These are phyloP conservation scores for Dioscorea cayenensis DNA, from an alignment of 116 monocot species.

Conservation along the genomic window DNA sequence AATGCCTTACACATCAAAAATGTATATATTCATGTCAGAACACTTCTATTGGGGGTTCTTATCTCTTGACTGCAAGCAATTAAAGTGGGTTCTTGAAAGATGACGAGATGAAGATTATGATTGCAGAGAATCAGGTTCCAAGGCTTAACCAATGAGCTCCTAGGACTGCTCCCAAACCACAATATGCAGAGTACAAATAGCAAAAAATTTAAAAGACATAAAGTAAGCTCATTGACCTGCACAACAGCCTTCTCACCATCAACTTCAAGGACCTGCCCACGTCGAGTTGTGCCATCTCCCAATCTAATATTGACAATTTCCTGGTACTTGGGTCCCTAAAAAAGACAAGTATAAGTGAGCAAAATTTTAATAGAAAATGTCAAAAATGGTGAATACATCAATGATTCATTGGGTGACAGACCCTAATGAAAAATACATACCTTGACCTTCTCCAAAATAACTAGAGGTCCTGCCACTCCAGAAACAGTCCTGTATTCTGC, in stretches of 20 bases:
- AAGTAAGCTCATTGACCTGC: constrained; percentile 42
- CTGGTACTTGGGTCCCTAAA: constrained; percentile 94
- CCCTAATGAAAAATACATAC: constrained; percentile 18
- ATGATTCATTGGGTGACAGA: no score
- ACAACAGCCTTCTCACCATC: constrained; percentile 99
- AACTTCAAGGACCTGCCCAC: constrained; percentile 98
- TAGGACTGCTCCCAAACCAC: not conserved
- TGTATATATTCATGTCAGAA: no score
- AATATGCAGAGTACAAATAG: not conserved
- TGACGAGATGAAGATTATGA: no score
- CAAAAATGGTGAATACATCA: not conserved
- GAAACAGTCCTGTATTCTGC: constrained; percentile 95
- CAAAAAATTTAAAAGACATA: not conserved
- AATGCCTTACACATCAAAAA: no score
- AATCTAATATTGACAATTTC: constrained; percentile 99
- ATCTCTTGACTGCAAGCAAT: no score
- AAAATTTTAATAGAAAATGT: not conserved
- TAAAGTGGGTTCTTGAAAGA: no score
- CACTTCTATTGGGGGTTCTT: no score
- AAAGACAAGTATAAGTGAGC: not conserved
- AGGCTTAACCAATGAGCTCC: no score
- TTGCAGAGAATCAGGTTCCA: no score
- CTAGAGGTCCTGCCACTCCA: constrained; percentile 92
- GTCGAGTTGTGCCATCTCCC: constrained; percentile 92
- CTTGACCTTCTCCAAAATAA: constrained; percentile 98